Conservation (phyloP, 139 green algal genomes). For the Picochlorum sp. region DNA sequence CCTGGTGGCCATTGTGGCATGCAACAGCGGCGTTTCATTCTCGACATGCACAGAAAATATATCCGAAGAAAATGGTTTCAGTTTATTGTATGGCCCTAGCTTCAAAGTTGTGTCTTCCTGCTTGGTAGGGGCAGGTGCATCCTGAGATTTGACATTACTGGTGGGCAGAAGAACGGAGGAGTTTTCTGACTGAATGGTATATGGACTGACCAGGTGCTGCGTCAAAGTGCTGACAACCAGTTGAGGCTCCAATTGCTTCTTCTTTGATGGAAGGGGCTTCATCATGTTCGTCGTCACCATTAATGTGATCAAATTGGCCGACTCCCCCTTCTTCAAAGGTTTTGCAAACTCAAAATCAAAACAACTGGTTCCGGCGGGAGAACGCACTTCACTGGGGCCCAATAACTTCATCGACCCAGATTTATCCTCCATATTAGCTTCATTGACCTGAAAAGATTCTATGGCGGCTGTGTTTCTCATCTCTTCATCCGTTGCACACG, state of each 20-base stretch:
- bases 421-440: constrained; percentile 40
- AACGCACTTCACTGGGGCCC: constrained; percentile 13
- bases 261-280: neutral
- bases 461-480: no score
- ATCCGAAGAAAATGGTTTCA: constrained; percentile 10
- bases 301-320: neutral
- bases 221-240: neutral
- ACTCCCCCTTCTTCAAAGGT: neutral
- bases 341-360: neutral
- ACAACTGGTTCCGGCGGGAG: neutral
- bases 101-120: constrained; percentile 28
- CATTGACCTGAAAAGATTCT: no score
- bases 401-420: constrained; percentile 29
- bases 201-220: neutral
- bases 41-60: constrained; percentile 58
- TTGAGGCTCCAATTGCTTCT: neutral
- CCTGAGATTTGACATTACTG: no score
- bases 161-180: neutral
- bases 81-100: constrained; percentile 35
- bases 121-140: neutral
- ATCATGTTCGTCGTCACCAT: neutral
- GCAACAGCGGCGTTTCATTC: constrained; percentile 57
- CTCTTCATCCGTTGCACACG: no score
- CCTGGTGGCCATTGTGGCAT: constrained; percentile 37
- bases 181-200: neutral